A percentile compares a stretch with the other conserved stretches of the same genome.
Conservation (phyloP, 2,329 filamentous ascomycete genomes). For the Fonsecaea erecta region DNA sequence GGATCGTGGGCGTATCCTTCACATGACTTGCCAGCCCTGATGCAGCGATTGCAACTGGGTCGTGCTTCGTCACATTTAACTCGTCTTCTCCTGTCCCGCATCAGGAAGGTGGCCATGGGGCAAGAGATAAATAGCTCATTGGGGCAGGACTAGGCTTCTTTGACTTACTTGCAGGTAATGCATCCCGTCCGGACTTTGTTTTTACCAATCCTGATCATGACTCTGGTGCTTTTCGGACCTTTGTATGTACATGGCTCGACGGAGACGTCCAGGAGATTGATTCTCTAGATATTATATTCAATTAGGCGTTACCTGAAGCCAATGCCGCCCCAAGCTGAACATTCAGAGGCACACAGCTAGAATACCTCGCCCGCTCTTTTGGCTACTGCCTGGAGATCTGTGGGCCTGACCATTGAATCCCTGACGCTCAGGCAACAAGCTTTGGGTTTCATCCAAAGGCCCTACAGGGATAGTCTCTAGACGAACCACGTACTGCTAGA, state of each 20-base stretch:
- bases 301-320: background rate
- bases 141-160: background rate
- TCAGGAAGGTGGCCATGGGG: background rate
- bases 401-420: background rate
- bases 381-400: slow-evolving; percentile 12
- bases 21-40: slow-evolving; percentile 40
- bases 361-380: background rate
- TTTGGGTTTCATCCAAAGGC: background rate
- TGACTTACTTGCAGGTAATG: slow-evolving; percentile 34
- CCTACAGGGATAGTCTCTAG: background rate
- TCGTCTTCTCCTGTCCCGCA: slow-evolving; percentile 17
- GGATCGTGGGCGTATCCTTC: slow-evolving; percentile 37
- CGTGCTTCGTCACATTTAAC: slow-evolving; percentile 42
- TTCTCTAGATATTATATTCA: background rate
- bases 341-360: background rate
- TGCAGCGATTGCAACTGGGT: slow-evolving; percentile 38
- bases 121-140: background rate
- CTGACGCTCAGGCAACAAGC: background rate
- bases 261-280: background rate
- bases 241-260: background rate
- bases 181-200: slow-evolving; percentile 33
- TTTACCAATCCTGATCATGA: slow-evolving; percentile 32
- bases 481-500: background rate
- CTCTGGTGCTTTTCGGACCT: background rate
- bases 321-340: background rate